phyloP scores from a whole-genome alignment of 1,284 basidiomycete genomes.

The Sparassis latifolia region DNA sequence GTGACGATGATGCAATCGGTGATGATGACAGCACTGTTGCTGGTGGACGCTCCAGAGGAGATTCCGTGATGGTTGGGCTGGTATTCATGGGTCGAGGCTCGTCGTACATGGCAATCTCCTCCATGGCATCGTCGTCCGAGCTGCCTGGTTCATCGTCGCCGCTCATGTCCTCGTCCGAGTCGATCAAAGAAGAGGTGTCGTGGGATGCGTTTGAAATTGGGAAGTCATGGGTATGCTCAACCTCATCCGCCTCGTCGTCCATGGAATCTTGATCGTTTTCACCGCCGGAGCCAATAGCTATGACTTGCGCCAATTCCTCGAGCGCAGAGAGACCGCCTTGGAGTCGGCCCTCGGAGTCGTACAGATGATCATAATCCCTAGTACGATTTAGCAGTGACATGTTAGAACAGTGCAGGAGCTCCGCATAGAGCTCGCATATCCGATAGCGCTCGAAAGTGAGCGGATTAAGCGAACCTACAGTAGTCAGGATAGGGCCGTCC shows the following conservation, averaged over 20 bases:
- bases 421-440: constrained; percentile 97
- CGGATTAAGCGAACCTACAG: constrained; percentile 66
- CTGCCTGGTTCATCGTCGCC: constrained; percentile 60
- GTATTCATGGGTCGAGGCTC: constrained; percentile 27
- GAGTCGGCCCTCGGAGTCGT: constrained; percentile 67
- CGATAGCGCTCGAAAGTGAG: constrained; percentile 94
- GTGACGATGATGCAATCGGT: constrained; percentile 5
- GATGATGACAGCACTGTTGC: constrained; percentile 4
- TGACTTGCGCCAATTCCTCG: constrained; percentile 78
- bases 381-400: constrained; percentile 93
- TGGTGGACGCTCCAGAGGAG: constrained; percentile 18
- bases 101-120: constrained; percentile 70
- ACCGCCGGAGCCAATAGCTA: constrained; percentile 53
- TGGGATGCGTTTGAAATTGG: constrained; percentile 59
- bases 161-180: constrained; percentile 75
- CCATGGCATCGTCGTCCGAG: constrained; percentile 70
- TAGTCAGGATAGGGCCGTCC: constrained; percentile 65
- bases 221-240: constrained; percentile 65
- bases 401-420: constrained; percentile 96
- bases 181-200: constrained; percentile 48
- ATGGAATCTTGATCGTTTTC: constrained; percentile 48
- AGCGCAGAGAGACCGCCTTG: constrained; percentile 77
- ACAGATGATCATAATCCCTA: constrained; percentile 62
- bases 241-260: constrained; percentile 56
- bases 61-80: constrained; percentile 13